Evolutionary conservation across 1,284 basidiomycete genomes (phyloP).

Genomic region (Microbotryum scabiosae): DNA sequence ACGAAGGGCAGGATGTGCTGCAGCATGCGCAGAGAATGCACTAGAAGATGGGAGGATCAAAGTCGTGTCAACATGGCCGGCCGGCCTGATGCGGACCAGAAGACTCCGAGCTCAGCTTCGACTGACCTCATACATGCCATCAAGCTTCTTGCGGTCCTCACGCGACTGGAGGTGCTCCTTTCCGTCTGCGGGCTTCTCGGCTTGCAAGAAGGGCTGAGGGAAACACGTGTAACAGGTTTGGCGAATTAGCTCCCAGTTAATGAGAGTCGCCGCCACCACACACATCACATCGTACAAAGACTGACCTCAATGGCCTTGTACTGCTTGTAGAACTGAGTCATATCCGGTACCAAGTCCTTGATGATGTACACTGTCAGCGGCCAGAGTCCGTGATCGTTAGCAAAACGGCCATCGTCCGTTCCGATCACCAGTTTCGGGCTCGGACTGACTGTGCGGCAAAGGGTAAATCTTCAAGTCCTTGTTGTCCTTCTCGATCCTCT

Average conservation of each 20-base stretch:
- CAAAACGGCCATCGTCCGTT: not conserved
- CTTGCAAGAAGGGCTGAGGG: conserved; percentile 66
- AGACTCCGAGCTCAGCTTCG: not conserved
- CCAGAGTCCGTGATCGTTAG: no score
- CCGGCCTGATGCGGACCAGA: not conserved
- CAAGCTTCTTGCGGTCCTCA: conserved; percentile 90
- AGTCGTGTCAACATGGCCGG: not conserved
- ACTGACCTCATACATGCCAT: conserved; percentile 83
- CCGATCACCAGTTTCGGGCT: not conserved
- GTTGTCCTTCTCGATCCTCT: conserved; percentile 75
- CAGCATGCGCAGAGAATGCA: conserved; percentile 84
- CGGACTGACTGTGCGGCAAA: conserved; percentile 81
- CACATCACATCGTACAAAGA: conserved; percentile 36
- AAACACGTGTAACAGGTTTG: not conserved
- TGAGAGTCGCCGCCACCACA: no score
- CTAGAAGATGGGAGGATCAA: conserved; percentile 30
- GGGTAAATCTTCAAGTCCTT: conserved; percentile 91
- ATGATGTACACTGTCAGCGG: conserved; percentile 79
- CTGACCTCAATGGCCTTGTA: conserved; percentile 88
- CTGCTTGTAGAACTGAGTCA: conserved; percentile 88
- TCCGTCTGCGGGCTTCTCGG: conserved; percentile 71
- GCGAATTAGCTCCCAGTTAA: conserved; percentile 30
- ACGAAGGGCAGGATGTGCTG: conserved; percentile 80
- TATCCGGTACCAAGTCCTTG: conserved; percentile 85
- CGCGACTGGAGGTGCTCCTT: conserved; percentile 77